Percentiles rank a stretch among this genome's conserved stretches.
phyloP scores from a whole-genome alignment of 2,329 filamentous ascomycete species.

The Diaporthe sp. region DNA sequence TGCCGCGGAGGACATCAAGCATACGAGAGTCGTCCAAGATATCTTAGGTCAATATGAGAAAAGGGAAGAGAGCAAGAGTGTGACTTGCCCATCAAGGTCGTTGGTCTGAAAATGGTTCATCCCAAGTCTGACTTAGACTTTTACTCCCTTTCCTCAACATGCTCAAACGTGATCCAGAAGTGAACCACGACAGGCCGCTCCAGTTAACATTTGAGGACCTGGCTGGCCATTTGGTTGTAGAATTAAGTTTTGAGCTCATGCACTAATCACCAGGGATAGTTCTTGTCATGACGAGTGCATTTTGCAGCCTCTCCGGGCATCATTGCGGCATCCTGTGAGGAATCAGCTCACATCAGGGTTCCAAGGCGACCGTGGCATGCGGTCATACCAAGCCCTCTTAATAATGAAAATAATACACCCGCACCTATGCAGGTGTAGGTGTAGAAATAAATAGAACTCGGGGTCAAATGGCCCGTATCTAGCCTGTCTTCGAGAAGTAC shows the following conservation, averaged over 20 bases:
- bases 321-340: background rate
- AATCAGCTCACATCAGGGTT: too few species aligned
- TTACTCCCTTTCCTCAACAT: background rate
- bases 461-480: slow-evolving; percentile 2
- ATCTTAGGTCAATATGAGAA: background rate
- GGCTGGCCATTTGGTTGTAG: background rate
- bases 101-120: background rate
- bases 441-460: slow-evolving; percentile 4
- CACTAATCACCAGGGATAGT: background rate
- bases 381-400: slow-evolving; percentile 17
- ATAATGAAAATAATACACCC: background rate
- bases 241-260: slow-evolving; percentile 5
- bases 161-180: background rate
- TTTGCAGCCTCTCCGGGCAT: background rate
- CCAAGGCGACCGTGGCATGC: background rate
- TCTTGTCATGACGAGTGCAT: slow-evolving; percentile 31
- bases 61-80: background rate
- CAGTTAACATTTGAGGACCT: background rate
- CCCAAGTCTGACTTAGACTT: background rate
- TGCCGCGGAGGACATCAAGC: too few species aligned
- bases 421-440: background rate
- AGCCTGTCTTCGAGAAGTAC: slow-evolving; percentile 11
- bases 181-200: background rate
- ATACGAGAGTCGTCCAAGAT: background rate
- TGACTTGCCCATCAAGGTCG: background rate